Evolutionary conservation across 225 moss, liverwort and hornwort genomes (phyloP).

Genomic region (Neckera pumila): DNA sequence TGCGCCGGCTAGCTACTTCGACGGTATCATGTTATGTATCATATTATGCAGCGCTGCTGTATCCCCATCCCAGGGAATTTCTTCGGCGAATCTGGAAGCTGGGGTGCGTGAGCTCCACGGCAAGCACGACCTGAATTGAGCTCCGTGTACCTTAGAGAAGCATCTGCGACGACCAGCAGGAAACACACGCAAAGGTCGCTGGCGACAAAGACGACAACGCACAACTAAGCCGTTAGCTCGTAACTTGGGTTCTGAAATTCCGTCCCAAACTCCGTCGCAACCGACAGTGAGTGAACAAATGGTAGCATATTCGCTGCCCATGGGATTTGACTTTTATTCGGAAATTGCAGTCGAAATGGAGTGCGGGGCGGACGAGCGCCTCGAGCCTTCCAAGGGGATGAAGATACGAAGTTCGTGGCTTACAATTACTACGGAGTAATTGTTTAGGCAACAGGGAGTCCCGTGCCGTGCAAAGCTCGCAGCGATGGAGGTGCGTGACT

Average conservation of each 20-base stretch:
- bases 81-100: neutral
- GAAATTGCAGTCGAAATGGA: constrained; percentile 4
- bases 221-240: neutral
- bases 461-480: neutral
- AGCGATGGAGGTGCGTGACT: neutral
- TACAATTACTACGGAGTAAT: neutral
- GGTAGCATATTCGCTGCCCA: neutral
- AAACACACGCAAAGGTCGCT: neutral
- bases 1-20: neutral
- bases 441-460: neutral
- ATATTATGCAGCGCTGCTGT: neutral
- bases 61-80: neutral
- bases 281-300: neutral
- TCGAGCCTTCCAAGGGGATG: neutral
- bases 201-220: neutral
- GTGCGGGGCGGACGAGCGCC: neutral
- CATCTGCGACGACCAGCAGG: neutral
- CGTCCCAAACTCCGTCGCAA: neutral
- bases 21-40: neutral
- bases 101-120: neutral
- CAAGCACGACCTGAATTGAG: neutral
- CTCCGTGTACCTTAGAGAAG: neutral
- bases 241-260: neutral
- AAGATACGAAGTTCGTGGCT: neutral
- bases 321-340: neutral